Base-by-base conservation (phyloP, 176 grass and related monocot genomes). In the Alopecurus myosuroides region DNA sequence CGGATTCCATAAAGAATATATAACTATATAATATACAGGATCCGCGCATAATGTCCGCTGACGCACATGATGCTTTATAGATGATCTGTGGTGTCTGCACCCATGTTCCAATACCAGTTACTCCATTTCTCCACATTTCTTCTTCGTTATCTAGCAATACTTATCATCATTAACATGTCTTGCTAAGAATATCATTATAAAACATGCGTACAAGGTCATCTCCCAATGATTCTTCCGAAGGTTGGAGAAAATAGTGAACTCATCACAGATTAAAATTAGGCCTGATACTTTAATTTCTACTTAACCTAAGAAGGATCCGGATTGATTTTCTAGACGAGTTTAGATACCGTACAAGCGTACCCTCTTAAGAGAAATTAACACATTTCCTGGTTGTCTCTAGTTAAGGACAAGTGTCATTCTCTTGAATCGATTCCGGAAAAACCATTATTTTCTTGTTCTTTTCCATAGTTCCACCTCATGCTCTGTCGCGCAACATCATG, bases 401-500 rank as follows among this genome's bases (percentile, higher is more conserved):
- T 73, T 73, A 26, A 72, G 69, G 23, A 46, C 20, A 35, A 5
- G 18, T 67, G 64, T 19, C 64, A 37, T 22, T 67, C 18, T 67
- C 64, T 67, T 36, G 9, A 10, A 67, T 20, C 34, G 66, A 23
- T 41, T 74, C 28, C 14, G 4, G 11, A 15, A 65, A 65, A 17
- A 17, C 10, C 0, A 11, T 66, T 8, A 19, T 17, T 34, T 66
- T 19, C 17, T 66, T 35, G 33, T 66, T 19, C 62, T 18, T 33
- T 33, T 33, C 61, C 29, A n/a, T 77, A 78, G 26, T 87, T 63
- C 49, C 78, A 39, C 10, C 83, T 85, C 2, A 40, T 53, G 25
- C 85, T 94, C 46, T 86, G 82, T 77, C 85, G 70, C 41, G 69
- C 22, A 88, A 93, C 39, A 42, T 70, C 76, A 84, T 29, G 2